Evolutionary conservation across 2,329 filamentous ascomycete species (phyloP), one percentile per base, ranked within the genome.

Genomic region (Colletotrichum kahawae): DNA sequence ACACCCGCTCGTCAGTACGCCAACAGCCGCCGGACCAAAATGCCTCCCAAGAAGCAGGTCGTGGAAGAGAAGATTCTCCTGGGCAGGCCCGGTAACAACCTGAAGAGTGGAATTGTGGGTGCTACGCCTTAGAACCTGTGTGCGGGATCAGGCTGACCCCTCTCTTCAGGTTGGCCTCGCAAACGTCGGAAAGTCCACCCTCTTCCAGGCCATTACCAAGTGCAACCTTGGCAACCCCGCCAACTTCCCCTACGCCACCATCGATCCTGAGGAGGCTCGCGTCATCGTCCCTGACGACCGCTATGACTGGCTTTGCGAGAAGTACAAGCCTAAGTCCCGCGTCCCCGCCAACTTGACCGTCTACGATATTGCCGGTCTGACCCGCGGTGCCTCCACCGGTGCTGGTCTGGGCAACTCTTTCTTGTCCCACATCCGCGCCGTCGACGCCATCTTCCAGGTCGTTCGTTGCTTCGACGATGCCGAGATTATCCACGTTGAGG

Each of bases 151-250:
- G 71, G 74, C 81, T 83, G 80, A 82, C 75, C 73, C 72, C 73
- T 70, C 73, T 70, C 65, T 81, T 81, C 82, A 98, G 95, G 95
- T 99, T 87, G 97, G 97, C 88, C 93, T 99, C 82, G 97, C 97
- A 86, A 99, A 99, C 87, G 97, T 99, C 81, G 97, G 97, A 87
- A 99, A 99, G 90, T 99, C 97, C 79, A 99, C 97, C 38, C 93
- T 99, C 82, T 99, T 99, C 92, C 97, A 99, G 90, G 95, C 97
- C 84, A 98, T 99, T 87, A 99, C 97, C 84, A 98, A 98, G 90
- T 98, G 94, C 87, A 92, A 93, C 79, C 93, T 99, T 82, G 97
- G 97, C 88, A 99, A 98, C 89, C 97, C 97, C 82, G 97, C 97
- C 89, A 99, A 99, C 89, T 99, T 98, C 85, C 97, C 97, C 71